Percentiles rank a stretch among this genome's conserved stretches.
phyloP scores from a whole-genome alignment of 1,284 basidiomycete genomes.

The Golubevia pallescens region DNA sequence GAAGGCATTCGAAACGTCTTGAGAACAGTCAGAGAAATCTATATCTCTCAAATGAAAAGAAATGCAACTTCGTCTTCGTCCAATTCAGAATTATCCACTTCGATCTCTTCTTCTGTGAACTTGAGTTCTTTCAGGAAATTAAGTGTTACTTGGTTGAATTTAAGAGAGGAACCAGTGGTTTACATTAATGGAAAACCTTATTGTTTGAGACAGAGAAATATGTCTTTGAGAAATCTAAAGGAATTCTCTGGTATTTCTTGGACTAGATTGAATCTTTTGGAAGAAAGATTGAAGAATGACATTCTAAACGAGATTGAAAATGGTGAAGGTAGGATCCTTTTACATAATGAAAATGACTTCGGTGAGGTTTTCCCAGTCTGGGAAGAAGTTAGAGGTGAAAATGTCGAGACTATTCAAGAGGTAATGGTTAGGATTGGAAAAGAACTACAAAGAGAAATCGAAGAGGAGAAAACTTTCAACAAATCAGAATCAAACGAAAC shows the following conservation, averaged over 20 bases:
- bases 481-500: conserved; percentile 63
- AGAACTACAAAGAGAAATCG: conserved; percentile 26
- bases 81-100: no score
- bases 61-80: no score
- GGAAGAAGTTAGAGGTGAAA: conserved; percentile 44
- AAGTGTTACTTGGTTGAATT: conserved; percentile 54
- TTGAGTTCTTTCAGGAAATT: no score
- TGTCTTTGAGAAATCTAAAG: conserved; percentile 59
- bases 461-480: conserved; percentile 41
- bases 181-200: conserved; percentile 58
- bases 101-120: no score
- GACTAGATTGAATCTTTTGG: conserved; percentile 44
- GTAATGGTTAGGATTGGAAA: no score
- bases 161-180: conserved; percentile 59
- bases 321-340: conserved; percentile 51
- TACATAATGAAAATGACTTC: conserved; percentile 57
- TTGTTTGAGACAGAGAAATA: conserved; percentile 55
- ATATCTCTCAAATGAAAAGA: neutral
- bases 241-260: conserved; percentile 59
- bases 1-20: conserved; percentile 53
- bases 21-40: conserved; percentile 6
- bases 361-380: conserved; percentile 58
- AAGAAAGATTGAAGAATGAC: neutral
- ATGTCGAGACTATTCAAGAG: conserved; percentile 56
- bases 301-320: conserved; percentile 36